Evolutionary conservation across 176 grass and related monocot species (phyloP), one percentile per base, ranked within the genome.

Genomic region (Cenchrus fungigraminus): DNA sequence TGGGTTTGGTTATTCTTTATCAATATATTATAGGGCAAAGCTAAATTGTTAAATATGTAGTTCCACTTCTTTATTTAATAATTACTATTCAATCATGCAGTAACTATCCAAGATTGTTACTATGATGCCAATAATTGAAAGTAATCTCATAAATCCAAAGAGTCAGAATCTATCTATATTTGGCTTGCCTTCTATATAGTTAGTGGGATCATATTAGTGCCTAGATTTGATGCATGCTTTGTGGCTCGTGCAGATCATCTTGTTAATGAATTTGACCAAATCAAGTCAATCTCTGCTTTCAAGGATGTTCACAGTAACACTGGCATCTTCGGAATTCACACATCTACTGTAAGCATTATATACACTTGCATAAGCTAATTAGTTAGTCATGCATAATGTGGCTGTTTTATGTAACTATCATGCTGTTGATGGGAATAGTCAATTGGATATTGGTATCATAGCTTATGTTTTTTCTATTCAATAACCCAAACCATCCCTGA

Each of bases 271-370:
- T 99, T 96, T 76, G 91, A 90, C 66, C 91, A 99, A 74, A 85
- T 99, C 76, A 86, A 94, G 55, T 94, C 93, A 65, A 85, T 97
- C 62, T 91, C 94, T 59, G 90, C 94, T 90, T 99, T 99, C 79
- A 94, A 86, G 51, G 80, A 92, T 81, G 73, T 99, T 61, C 94
- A 99, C 86, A 99, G 91, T 71, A 79, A 91, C 53, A 96, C 91
- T 65, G 91, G 97, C 80, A 84, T 99, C 84, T 99, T 99, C 84
- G 97, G 97, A 84, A 97, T 99, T 46, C 92, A 94, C 87, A 76
- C 97, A 88, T 94, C 88, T 55, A 96, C 90, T 84, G 97, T 99
- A 91, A 92, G 93, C 76, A 49, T 68, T 47, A n/a, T 67, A 19
- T 49, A 46, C 31, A 19, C 42, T 62, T 69, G 14, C 11, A 57